A percentile compares a stretch with the other conserved stretches of the same genome.
These are phyloP conservation scores for Pyronema omphalodes DNA, from an alignment of 495 filamentous ascomycete genomes.

Conservation along the genomic window DNA sequence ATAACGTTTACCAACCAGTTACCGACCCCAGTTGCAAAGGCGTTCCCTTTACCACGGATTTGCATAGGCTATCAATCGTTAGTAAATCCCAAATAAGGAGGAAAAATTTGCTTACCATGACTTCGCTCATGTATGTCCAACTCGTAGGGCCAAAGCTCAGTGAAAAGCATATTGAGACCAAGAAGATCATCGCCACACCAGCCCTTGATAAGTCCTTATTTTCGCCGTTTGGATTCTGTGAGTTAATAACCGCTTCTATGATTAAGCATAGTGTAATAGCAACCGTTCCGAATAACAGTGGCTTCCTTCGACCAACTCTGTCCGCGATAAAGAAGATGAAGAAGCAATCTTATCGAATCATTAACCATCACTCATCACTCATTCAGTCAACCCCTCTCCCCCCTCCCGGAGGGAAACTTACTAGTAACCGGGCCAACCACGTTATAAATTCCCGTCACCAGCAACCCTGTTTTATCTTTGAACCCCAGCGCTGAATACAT, in stretches of 20 bases:
- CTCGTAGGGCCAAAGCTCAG: constrained; percentile 15
- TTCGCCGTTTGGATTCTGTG: constrained; percentile 7
- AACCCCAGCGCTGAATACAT: constrained; percentile 43
- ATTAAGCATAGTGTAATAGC: constrained; percentile 16
- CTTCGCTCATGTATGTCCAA: constrained; percentile 20
- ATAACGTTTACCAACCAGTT: constrained; percentile 21
- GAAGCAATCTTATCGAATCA: not conserved
- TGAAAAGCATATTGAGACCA: constrained; percentile 16
- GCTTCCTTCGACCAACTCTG: constrained; percentile 14
- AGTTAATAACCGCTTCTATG: constrained; percentile 12
- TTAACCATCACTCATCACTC: not conserved
- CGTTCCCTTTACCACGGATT: constrained; percentile 19
- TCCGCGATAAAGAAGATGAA: constrained; percentile 19
- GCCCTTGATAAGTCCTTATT: constrained; percentile 7
- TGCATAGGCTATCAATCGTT: constrained; percentile 11
- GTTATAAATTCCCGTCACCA: constrained; percentile 43
- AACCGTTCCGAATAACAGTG: constrained; percentile 14
- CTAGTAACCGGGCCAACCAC: constrained; percentile 36
- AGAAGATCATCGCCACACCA: constrained; percentile 17
- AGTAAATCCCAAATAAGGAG: not conserved
- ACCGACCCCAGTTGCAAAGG: constrained; percentile 16
- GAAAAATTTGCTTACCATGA: constrained; percentile 7
- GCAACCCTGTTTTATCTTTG: constrained; percentile 31
- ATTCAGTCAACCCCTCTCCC: no score
- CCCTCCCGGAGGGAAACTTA: constrained; percentile 1